Evolutionary conservation across 1,284 basidiomycete species (phyloP).

Genomic region (Cryptococcus sp.): DNA sequence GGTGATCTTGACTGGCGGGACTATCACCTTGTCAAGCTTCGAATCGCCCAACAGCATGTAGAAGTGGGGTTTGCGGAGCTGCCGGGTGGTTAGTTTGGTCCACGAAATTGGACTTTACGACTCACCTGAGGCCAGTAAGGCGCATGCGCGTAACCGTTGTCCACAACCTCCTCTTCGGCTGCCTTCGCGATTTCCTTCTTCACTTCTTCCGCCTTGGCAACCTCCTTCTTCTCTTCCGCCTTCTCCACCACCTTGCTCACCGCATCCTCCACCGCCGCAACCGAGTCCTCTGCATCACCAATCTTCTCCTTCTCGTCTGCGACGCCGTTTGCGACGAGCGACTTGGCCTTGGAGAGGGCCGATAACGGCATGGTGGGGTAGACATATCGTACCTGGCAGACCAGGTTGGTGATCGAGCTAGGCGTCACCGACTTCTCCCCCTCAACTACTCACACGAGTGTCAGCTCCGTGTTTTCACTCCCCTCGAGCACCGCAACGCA

Average conservation of each 20-base stretch:
- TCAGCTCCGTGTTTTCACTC: neutral
- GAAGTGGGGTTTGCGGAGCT: conserved; percentile 83
- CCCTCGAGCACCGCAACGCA: conserved; percentile 43
- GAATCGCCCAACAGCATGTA: conserved; percentile 89
- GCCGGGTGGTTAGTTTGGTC: conserved; percentile 5
- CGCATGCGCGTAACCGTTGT: conserved; percentile 72
- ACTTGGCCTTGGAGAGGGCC: conserved; percentile 7
- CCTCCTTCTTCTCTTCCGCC: conserved; percentile 56
- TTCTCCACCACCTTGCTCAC: conserved; percentile 24
- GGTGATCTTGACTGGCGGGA: conserved; percentile 79
- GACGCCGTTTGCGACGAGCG: conserved; percentile 15
- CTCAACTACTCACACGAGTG: conserved; percentile 59
- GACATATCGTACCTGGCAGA: conserved; percentile 61
- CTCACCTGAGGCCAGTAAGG: conserved; percentile 84
- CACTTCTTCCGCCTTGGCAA: conserved; percentile 55
- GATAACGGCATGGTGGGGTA: conserved; percentile 26
- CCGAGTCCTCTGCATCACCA: conserved; percentile 18
- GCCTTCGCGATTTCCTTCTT: conserved; percentile 30
- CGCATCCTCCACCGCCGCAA: conserved; percentile 24
- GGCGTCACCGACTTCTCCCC: conserved; percentile 87
- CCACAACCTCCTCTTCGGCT: conserved; percentile 51
- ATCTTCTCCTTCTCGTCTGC: conserved; percentile 6
- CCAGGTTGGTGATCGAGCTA: conserved; percentile 81
- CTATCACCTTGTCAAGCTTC: conserved; percentile 82
- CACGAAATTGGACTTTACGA: conserved; percentile 13